Evolutionary conservation across 225 moss, liverwort and hornwort genomes (phyloP).

Genomic region (Physcomitrellopsis africana): DNA sequence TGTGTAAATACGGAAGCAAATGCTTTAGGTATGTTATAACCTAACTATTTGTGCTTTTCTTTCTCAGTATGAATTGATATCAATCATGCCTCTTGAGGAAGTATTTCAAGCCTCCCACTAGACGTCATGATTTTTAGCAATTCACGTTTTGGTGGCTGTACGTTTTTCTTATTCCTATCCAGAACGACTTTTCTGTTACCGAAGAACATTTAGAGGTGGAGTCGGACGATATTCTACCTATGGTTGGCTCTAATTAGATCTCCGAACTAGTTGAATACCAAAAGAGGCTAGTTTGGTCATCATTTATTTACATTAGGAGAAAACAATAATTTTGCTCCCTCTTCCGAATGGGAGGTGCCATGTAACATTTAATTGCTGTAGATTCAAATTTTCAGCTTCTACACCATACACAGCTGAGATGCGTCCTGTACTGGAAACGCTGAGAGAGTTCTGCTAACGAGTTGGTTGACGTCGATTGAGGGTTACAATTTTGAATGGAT

Average conservation of each 20-base stretch:
- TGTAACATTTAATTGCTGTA: not conserved
- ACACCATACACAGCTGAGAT: not conserved
- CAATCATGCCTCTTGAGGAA: too few species aligned
- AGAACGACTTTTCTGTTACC: too few species aligned
- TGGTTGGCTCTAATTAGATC: too few species aligned
- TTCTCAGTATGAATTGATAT: not conserved
- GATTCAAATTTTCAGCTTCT: not conserved
- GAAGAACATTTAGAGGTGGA: too few species aligned
- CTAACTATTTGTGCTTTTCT: not conserved
- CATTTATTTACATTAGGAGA: not conserved
- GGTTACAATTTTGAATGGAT: not conserved
- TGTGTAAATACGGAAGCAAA: slow-evolving; percentile 52
- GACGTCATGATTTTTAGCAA: too few species aligned
- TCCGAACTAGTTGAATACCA: too few species aligned
- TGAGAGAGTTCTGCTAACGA: too few species aligned
- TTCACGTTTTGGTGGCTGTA: too few species aligned
- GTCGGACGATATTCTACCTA: too few species aligned
- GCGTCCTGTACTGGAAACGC: not conserved
- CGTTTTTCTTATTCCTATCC: too few species aligned
- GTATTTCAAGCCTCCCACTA: too few species aligned
- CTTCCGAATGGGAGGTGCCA: not conserved
- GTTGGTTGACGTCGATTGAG: slow-evolving; percentile 9
- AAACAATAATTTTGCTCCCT: not conserved
- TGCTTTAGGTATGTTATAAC: slow-evolving; percentile 46
- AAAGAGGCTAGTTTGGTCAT: not conserved